phyloP scores from a whole-genome alignment of 805 yeast species.

The Candida rishiriensis region DNA sequence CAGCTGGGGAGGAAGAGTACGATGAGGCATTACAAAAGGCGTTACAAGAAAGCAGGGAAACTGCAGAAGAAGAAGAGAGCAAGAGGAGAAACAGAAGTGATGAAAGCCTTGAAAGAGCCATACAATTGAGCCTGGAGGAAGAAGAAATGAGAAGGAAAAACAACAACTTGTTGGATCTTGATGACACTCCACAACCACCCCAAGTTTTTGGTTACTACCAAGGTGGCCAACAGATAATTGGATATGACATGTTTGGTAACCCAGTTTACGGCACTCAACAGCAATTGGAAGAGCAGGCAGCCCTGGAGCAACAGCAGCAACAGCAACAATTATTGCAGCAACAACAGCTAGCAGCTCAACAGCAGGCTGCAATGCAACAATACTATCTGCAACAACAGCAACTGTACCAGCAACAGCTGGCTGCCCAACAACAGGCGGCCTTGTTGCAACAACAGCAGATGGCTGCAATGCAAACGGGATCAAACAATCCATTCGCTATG shows the following conservation, averaged over 20 bases:
- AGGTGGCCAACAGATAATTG: constrained; percentile 28
- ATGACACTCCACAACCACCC: constrained; percentile 33
- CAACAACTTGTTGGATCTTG: constrained; percentile 51
- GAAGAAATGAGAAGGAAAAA: constrained; percentile 57
- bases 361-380: constrained; percentile 16
- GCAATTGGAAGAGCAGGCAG: constrained; percentile 36
- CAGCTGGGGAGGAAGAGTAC: constrained; percentile 37
- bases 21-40: constrained; percentile 81
- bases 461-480: constrained; percentile 35
- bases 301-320: constrained; percentile 20
- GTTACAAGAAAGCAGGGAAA: constrained; percentile 68
- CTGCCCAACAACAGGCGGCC: constrained; percentile 14
- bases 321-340: constrained; percentile 19
- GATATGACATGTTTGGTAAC: constrained; percentile 62
- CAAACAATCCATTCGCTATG: constrained; percentile 34
- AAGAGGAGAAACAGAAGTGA: constrained; percentile 50
- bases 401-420: constrained; percentile 17
- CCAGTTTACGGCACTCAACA: constrained; percentile 50
- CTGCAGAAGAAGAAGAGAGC: constrained; percentile 80
- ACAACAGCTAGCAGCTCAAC: constrained; percentile 18
- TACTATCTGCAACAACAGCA: constrained; percentile 14
- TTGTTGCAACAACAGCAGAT: constrained; percentile 20
- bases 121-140: constrained; percentile 70
- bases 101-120: constrained; percentile 63
- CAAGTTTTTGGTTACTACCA: constrained; percentile 28